Percentiles rank a stretch among this genome's conserved stretches.
phyloP scores from a whole-genome alignment of 495 filamentous ascomycete species.

The Daldinia loculata region DNA sequence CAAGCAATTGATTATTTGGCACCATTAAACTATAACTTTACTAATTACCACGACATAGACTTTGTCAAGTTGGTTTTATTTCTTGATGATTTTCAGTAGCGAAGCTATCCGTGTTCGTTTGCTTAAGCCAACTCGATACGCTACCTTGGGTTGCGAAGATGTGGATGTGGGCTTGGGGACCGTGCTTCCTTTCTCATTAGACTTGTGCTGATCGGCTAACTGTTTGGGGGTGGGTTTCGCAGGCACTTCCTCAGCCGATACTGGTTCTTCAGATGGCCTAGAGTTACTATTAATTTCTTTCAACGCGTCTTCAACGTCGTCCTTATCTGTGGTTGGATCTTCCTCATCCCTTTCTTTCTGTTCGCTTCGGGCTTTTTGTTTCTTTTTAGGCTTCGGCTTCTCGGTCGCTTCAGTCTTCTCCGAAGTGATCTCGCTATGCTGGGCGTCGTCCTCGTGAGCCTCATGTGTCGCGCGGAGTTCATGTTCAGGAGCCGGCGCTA shows the following conservation, averaged over 20 bases:
- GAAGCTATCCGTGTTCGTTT: slow-evolving; percentile 71
- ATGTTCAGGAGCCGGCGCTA: slow-evolving; percentile 9
- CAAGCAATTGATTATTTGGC: neutral
- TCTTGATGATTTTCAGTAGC: slow-evolving; percentile 69
- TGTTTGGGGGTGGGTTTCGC: slow-evolving; percentile 8
- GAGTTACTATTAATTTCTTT: slow-evolving; percentile 37
- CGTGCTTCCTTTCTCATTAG: slow-evolving; percentile 21
- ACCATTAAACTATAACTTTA: neutral
- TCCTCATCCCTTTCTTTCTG: neutral
- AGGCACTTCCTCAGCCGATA: slow-evolving; percentile 2
- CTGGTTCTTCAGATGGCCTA: slow-evolving; percentile 23
- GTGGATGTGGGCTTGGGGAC: slow-evolving; percentile 5
- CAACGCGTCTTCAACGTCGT: slow-evolving; percentile 19
- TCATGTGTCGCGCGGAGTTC: neutral
- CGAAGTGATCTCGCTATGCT: neutral
- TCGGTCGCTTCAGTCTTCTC: neutral
- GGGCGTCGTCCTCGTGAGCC: neutral
- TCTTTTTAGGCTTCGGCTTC: slow-evolving; percentile 17
- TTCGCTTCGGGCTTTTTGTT: neutral
- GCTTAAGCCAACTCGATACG: slow-evolving; percentile 73
- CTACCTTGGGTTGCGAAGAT: slow-evolving; percentile 54
- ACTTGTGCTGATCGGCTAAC: slow-evolving; percentile 11
- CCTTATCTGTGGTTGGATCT: neutral
- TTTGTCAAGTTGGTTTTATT: slow-evolving; percentile 47
- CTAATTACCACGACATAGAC: neutral